Evolutionary conservation across 805 yeast genomes (phyloP).

Genomic region (Candida stauntonica): DNA sequence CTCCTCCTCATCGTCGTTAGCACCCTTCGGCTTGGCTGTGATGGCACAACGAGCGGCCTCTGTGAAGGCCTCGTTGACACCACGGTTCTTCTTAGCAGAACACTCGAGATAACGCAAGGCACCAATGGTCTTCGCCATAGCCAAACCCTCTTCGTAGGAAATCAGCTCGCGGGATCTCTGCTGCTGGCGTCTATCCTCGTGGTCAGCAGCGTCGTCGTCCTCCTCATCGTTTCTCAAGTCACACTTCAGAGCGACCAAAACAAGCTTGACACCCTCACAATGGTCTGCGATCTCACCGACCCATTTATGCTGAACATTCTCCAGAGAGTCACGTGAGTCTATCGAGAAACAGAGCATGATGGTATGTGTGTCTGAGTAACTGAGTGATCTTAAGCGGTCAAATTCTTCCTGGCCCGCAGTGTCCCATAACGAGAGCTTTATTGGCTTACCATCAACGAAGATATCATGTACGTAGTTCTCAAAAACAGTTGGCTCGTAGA

Average conservation of each 20-base stretch:
- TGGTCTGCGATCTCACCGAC: slow-evolving; percentile 95
- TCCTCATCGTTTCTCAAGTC: slow-evolving; percentile 76
- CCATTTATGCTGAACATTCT: slow-evolving; percentile 95
- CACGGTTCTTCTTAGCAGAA: slow-evolving; percentile 92
- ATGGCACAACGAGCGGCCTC: slow-evolving; percentile 98
- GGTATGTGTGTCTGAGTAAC: slow-evolving; percentile 94
- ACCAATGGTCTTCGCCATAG: slow-evolving; percentile 88
- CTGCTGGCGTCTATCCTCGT: slow-evolving; percentile 27
- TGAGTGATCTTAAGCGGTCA: slow-evolving; percentile 85
- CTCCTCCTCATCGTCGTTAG: slow-evolving; percentile 40
- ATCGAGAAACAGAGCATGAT: slow-evolving; percentile 95
- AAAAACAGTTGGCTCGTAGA: slow-evolving; percentile 96
- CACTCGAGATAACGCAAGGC: slow-evolving; percentile 95
- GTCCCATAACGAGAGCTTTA: slow-evolving; percentile 93
- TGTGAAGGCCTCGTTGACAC: slow-evolving; percentile 98
- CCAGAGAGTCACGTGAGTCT: slow-evolving; percentile 90
- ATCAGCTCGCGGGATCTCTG: slow-evolving; percentile 49
- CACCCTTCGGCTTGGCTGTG: slow-evolving; percentile 81
- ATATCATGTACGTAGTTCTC: slow-evolving; percentile 97
- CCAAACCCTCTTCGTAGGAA: slow-evolving; percentile 88
- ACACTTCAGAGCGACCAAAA: slow-evolving; percentile 90
- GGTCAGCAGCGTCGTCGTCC: too few relatives aligned
- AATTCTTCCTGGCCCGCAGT: slow-evolving; percentile 99
- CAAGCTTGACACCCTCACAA: slow-evolving; percentile 93
- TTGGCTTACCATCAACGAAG: slow-evolving; percentile 89